Evolutionary conservation across 371 early-diverging fungal genomes (phyloP), one percentile per base, ranked within the genome.

Genomic region (Neoconidiobolus thromboides): DNA sequence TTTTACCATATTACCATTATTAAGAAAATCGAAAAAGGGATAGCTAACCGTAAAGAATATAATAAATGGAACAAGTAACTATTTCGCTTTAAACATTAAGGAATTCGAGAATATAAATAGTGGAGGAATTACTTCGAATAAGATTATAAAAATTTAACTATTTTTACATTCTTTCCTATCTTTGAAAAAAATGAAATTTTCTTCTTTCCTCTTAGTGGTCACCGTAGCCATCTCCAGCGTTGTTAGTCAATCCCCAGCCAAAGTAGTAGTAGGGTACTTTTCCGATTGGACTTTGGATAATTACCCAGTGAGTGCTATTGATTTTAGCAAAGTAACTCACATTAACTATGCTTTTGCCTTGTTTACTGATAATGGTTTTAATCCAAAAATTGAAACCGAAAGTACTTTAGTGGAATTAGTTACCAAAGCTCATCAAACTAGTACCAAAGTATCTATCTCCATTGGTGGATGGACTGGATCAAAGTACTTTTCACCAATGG

Each of bases 381-480:
- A 49, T 5, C 56, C 56, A 2, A 14, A 2, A 4, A 43, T 55
- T 39, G 56, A 55, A 15, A 9, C 43, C 0, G 41, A 12, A 38
- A 7, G 7, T 39, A 1, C 36, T 10, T 41, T 60, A n/a, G 2
- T 10, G 4, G 51, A 51, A 6, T 9, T 60, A 43, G 60, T 60
- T 10, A 48, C 38, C 47, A 38, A 61, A 63, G 66, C 68, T 0
- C 66, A 70, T 52, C 48, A 52, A 12, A 64, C 60, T 36, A 66
- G 63, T 55, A 62, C 61, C 63, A 69, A 50, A 65, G 78, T 84
- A 39, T 62, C 82, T 38, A 65, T 82, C 37, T 82, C 85, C 1
- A 69, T 87, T 7, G 87, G 88, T 47, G 88, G 88, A 1, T 88
- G 86, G 83, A 81, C 80, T 55, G 85, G 83, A 15, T 81, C 83